phyloP scores from a whole-genome alignment of 257 asterid genomes.

The Solanum chmielewskii region DNA sequence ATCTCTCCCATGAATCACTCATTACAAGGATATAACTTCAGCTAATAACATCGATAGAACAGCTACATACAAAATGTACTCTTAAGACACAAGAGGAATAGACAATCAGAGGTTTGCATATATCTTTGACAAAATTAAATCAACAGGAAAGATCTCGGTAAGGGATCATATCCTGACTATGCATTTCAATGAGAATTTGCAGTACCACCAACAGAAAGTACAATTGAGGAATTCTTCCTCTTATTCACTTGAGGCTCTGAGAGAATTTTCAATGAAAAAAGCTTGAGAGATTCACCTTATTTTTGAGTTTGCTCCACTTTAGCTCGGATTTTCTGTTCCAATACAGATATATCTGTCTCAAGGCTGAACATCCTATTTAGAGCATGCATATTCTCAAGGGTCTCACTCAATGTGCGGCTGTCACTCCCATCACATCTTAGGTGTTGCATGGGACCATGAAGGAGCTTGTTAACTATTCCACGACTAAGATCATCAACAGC shows the following conservation, averaged over 20 bases:
- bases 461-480: slow-evolving; percentile 85
- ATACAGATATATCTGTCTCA: slow-evolving; percentile 71
- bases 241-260: slow-evolving; percentile 27
- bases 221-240: slow-evolving; percentile 21
- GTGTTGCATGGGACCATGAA: slow-evolving; percentile 98
- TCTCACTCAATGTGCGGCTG: slow-evolving; percentile 77
- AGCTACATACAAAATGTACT: background rate
- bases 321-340: slow-evolving; percentile 84
- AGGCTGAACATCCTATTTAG: slow-evolving; percentile 82
- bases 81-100: slow-evolving; percentile 9
- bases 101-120: slow-evolving; percentile 5
- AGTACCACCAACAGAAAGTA: slow-evolving; percentile 8
- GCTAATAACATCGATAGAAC: background rate
- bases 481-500: slow-evolving; percentile 87
- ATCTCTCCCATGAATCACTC: slow-evolving; percentile 2
- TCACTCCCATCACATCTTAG: slow-evolving; percentile 95
- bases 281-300: slow-evolving; percentile 9
- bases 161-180: slow-evolving; percentile 12
- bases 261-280: background rate
- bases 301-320: slow-evolving; percentile 80
- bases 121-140: slow-evolving; percentile 11
- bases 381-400: slow-evolving; percentile 96
- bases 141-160: slow-evolving; percentile 15
- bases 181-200: slow-evolving; percentile 19
- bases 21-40: slow-evolving; percentile 13